These are phyloP conservation scores for Flaveria robusta DNA, from an alignment of 129 eudicot genomes.

Conservation along the genomic window DNA sequence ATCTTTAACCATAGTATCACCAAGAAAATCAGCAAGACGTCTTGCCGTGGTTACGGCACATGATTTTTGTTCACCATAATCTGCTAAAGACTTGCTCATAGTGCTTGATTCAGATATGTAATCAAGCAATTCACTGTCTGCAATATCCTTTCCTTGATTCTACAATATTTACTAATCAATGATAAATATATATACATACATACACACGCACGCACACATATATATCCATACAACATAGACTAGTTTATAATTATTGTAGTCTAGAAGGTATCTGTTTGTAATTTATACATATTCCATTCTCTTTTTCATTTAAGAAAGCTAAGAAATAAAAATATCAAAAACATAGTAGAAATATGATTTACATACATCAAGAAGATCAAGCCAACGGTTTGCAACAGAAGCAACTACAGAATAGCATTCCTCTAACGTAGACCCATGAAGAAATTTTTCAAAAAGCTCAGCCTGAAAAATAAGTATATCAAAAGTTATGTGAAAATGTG, in stretches of 20 bases:
- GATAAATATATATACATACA: not conserved
- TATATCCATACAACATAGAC: not conserved
- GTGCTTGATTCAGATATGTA: conserved; percentile 98
- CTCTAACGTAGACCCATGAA: conserved; percentile 88
- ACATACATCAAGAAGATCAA: conserved; percentile 98
- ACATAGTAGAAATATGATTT: conserved; percentile 14
- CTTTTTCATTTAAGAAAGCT: not conserved
- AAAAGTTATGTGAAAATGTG: conserved; percentile 22
- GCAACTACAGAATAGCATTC: conserved; percentile 98
- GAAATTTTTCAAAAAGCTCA: conserved; percentile 96
- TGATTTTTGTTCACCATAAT: conserved; percentile 93
- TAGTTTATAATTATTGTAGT: no score
- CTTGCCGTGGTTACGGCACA: conserved; percentile 98
- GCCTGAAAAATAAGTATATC: conserved; percentile 61
- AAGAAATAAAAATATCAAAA: not conserved
- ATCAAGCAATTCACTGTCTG: conserved; percentile 93
- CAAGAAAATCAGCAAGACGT: conserved; percentile 95
- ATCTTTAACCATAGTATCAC: conserved; percentile 98
- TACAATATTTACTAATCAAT: conserved; percentile 41
- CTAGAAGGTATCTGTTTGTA: no score
- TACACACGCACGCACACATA: not conserved
- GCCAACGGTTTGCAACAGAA: conserved; percentile 98
- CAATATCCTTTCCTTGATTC: conserved; percentile 96
- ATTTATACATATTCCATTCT: not conserved
- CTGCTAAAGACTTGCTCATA: conserved; percentile 98